Percentiles rank a stretch among this genome's conserved stretches.
Evolutionary conservation across 345 rosid genomes (phyloP).

Genomic region (Mercurialis annua): DNA sequence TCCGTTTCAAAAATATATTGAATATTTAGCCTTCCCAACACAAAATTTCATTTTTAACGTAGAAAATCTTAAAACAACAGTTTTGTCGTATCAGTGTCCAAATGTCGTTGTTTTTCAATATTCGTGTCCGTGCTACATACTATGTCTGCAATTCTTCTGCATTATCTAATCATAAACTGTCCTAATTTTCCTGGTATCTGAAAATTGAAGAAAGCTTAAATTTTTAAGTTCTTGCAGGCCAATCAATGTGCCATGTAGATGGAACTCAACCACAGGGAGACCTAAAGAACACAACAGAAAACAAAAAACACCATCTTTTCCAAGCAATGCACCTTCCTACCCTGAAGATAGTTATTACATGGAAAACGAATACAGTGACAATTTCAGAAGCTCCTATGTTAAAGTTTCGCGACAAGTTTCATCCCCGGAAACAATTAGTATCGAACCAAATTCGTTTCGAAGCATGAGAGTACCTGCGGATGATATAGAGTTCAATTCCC

Average conservation of each 20-base stretch:
- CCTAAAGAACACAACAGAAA: slow-evolving; percentile 36
- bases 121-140: background rate
- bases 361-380: slow-evolving; percentile 34
- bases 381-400: slow-evolving; percentile 32
- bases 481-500: slow-evolving; percentile 61
- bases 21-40: too few relatives aligned
- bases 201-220: slow-evolving; percentile 2
- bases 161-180: too few relatives aligned
- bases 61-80: too few relatives aligned
- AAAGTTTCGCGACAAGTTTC: slow-evolving; percentile 41
- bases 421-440: slow-evolving; percentile 68
- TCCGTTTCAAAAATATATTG: too few relatives aligned
- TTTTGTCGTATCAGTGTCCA: too few relatives aligned
- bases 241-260: slow-evolving; percentile 68
- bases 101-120: too few relatives aligned
- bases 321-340: slow-evolving; percentile 29
- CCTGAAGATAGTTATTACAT: slow-evolving; percentile 24
- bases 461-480: slow-evolving; percentile 43
- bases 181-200: too few relatives aligned
- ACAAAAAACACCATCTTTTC: slow-evolving; percentile 37
- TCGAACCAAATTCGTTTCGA: slow-evolving; percentile 51
- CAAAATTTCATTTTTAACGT: too few relatives aligned
- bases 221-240: slow-evolving; percentile 41
- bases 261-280: slow-evolving; percentile 44
- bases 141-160: too few relatives aligned